phyloP scores from a whole-genome alignment of 139 green algal species.

The Chlorella sp. region DNA sequence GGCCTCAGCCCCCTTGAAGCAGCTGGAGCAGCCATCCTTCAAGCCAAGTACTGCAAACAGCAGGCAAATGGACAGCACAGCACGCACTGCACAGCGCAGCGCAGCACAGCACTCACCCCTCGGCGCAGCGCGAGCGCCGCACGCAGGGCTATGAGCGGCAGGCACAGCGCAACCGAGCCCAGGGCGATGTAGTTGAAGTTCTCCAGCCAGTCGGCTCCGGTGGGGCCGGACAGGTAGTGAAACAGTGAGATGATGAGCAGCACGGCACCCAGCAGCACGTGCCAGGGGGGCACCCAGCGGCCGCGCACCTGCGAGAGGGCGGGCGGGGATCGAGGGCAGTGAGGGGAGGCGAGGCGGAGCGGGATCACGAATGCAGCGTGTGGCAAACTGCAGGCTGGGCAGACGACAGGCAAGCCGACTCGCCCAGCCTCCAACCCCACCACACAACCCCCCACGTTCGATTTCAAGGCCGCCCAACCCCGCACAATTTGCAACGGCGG shows the following conservation, averaged over 20 bases:
- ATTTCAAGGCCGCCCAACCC: too few species aligned
- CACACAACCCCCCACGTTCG: too few species aligned
- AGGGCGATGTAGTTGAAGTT: constrained; percentile 70
- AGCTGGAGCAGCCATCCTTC: constrained; percentile 46
- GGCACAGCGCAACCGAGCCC: constrained; percentile 40
- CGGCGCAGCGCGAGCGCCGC: constrained; percentile 42
- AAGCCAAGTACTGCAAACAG: too few species aligned
- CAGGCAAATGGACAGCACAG: too few species aligned
- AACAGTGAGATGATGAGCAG: constrained; percentile 67
- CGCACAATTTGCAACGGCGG: too few species aligned
- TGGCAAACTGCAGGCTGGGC: too few species aligned
- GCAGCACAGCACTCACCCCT: constrained; percentile 33
- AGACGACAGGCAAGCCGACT: too few species aligned
- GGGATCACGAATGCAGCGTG: too few species aligned
- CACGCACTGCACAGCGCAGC: constrained; percentile 31
- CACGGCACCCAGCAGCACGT: constrained; percentile 45
- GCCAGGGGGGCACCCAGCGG: constrained; percentile 40
- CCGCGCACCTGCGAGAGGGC: not conserved
- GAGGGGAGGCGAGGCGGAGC: too few species aligned
- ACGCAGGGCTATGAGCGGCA: constrained; percentile 55
- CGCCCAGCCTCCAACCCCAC: too few species aligned
- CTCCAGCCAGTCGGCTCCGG: constrained; percentile 34
- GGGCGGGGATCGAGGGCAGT: not conserved
- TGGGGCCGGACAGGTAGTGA: constrained; percentile 55
- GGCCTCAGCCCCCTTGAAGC: constrained; percentile 38